A percentile compares a stretch with the other conserved stretches of the same genome.
Evolutionary conservation across 2,329 filamentous ascomycete species (phyloP).

Genomic region (Cercospora sp.): DNA sequence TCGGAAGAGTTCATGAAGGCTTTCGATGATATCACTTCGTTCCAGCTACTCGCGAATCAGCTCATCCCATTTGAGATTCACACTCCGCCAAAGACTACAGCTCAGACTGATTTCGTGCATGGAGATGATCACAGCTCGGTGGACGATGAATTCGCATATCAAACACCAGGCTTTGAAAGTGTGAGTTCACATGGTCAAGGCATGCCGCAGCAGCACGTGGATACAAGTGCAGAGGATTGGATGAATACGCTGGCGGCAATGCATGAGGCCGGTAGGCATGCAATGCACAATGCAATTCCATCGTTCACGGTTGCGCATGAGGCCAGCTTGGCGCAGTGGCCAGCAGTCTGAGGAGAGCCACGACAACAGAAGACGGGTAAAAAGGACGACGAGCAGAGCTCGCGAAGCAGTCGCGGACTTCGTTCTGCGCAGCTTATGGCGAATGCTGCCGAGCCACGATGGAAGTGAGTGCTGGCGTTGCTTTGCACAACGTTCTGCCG

Average conservation of each 20-base stretch:
- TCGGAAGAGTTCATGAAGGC: constrained; percentile 22
- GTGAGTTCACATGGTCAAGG: not conserved
- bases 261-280: constrained; percentile 17
- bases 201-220: constrained; percentile 15
- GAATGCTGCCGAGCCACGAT: not conserved
- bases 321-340: constrained; percentile 14
- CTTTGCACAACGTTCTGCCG: not conserved
- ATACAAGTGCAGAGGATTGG: constrained; percentile 19
- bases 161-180: constrained; percentile 1
- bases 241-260: constrained; percentile 19
- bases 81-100: constrained; percentile 18
- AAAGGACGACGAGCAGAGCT: not conserved
- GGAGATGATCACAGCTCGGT: constrained; percentile 6
- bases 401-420: not conserved
- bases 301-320: constrained; percentile 19
- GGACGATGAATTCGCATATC: constrained; percentile 16
- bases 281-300: constrained; percentile 14
- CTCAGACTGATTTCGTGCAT: constrained; percentile 3
- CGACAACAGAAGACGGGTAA: not conserved
- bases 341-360: constrained; percentile 3
- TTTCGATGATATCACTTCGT: constrained; percentile 22
- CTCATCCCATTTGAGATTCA: constrained; percentile 26
- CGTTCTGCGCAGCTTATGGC: not conserved
- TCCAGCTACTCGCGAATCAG: constrained; percentile 20
- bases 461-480: not conserved